Conservation (phyloP, 1,284 basidiomycete genomes). For the Tylopilus sp. region DNA sequence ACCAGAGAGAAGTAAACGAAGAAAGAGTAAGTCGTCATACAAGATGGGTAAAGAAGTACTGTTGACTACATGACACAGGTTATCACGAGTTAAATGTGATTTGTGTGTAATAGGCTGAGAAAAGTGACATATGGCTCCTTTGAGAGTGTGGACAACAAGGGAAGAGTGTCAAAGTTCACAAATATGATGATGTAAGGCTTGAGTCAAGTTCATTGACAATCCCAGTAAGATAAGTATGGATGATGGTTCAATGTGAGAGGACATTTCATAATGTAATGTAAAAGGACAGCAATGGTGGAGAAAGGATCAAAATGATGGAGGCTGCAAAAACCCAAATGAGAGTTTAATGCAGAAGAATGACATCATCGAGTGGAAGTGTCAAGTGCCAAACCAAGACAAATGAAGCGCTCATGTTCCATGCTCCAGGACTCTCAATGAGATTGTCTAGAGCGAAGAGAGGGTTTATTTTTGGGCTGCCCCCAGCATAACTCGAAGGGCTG, state of each 20-base stretch:
- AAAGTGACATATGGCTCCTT: constrained; percentile 26
- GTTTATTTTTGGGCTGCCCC: no score
- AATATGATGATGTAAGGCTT: constrained; percentile 33
- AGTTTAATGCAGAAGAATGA: constrained; percentile 21
- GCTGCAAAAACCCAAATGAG: constrained; percentile 43
- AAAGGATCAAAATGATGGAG: constrained; percentile 43
- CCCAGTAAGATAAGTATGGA: constrained; percentile 42
- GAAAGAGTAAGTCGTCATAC: constrained; percentile 7
- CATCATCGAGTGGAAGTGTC: no score
- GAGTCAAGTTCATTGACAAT: constrained; percentile 39
- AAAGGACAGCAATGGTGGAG: constrained; percentile 39
- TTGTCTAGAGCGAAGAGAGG: no score
- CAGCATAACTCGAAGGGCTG: no score
- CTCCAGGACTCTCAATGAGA: no score
- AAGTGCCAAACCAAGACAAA: no score
- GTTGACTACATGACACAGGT: constrained; percentile 25
- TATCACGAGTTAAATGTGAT: constrained; percentile 13
- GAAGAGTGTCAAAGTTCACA: background rate
- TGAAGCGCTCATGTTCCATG: no score
- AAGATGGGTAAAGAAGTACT: constrained; percentile 5
- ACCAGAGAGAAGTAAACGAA: background rate
- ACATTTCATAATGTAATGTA: constrained; percentile 5
- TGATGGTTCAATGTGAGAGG: constrained; percentile 17
- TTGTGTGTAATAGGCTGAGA: constrained; percentile 14
- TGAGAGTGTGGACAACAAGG: constrained; percentile 34